Evolutionary conservation across 371 early-diverging fungal species (phyloP).

Genomic region (Actinomortierella wolfii): DNA sequence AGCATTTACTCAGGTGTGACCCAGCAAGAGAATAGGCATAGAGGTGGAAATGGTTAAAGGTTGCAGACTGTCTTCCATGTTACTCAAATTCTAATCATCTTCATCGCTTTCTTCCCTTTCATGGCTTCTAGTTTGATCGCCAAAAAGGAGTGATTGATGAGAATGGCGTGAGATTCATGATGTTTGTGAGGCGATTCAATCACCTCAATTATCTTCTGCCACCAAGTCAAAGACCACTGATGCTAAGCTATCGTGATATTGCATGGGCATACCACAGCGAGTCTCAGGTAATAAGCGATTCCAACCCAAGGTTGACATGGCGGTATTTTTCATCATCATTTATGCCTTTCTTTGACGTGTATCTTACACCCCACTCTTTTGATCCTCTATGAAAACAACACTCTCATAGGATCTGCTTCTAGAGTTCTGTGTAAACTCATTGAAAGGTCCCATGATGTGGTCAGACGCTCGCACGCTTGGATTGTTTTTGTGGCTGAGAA

Average conservation of each 20-base stretch:
- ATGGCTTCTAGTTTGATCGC: conserved; percentile 58
- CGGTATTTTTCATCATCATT: too few species aligned
- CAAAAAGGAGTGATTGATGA: conserved; percentile 82
- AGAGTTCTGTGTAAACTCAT: conserved; percentile 63
- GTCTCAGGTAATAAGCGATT: conserved; percentile 66
- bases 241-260: conserved; percentile 73
- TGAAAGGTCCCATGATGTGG: conserved; percentile 78
- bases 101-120: conserved; percentile 30
- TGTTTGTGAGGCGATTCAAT: conserved; percentile 73
- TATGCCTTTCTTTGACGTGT: background rate
- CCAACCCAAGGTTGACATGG: background rate
- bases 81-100: conserved; percentile 15
- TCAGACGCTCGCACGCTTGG: conserved; percentile 80
- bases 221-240: conserved; percentile 40
- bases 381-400: background rate
- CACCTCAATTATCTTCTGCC: conserved; percentile 52
- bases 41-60: conserved; percentile 12
- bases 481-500: conserved; percentile 85
- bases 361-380: background rate
- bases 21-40: background rate
- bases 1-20: conserved; percentile 20
- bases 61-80: conserved; percentile 35
- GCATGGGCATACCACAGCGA: conserved; percentile 90
- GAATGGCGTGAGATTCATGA: conserved; percentile 85
- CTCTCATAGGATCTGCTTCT: conserved; percentile 68